Evolutionary conservation across 2,329 filamentous ascomycete genomes (phyloP).

Genomic region (Apiospora pterosperma): DNA sequence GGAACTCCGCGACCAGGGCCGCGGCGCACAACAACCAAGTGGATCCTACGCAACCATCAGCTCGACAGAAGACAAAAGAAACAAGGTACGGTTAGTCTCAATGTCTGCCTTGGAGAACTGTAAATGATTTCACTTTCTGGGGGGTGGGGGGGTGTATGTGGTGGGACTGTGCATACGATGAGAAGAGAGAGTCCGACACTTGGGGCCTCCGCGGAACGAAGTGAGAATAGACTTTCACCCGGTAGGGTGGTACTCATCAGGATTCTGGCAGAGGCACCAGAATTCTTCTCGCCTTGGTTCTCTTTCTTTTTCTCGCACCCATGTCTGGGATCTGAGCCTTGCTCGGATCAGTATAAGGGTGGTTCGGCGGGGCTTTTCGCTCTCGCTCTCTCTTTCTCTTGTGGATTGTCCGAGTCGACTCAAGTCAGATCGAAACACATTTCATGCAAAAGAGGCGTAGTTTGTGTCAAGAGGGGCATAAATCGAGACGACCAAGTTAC

Average conservation of each 20-base stretch:
- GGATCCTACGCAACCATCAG: not conserved
- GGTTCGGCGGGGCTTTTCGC: not conserved
- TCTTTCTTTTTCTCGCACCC: not conserved
- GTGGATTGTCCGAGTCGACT: not conserved
- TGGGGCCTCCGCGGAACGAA: slow-evolving; percentile 1
- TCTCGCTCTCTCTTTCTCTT: not conserved
- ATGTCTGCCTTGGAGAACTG: not conserved
- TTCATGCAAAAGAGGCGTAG: not conserved
- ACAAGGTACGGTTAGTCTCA: slow-evolving; percentile 10
- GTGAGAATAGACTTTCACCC: slow-evolving; percentile 5
- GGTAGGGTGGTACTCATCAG: not conserved
- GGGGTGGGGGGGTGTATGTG: too few species aligned
- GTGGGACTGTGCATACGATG: slow-evolving; percentile 3
- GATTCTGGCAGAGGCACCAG: not conserved
- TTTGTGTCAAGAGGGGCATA: not conserved
- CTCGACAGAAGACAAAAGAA: not conserved
- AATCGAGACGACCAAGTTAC: not conserved
- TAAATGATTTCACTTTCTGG: not conserved
- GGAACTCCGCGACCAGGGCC: slow-evolving; percentile 25
- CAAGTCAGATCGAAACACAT: not conserved
- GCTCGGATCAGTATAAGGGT: not conserved
- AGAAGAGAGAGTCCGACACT: slow-evolving; percentile 10
- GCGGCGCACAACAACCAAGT: slow-evolving; percentile 18
- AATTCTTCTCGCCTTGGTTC: not conserved
- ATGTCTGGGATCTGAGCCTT: not conserved